Evolutionary conservation across 2,329 filamentous ascomycete species (phyloP), one percentile per base, ranked within the genome.

Genomic region (Juglanconis oblonga): DNA sequence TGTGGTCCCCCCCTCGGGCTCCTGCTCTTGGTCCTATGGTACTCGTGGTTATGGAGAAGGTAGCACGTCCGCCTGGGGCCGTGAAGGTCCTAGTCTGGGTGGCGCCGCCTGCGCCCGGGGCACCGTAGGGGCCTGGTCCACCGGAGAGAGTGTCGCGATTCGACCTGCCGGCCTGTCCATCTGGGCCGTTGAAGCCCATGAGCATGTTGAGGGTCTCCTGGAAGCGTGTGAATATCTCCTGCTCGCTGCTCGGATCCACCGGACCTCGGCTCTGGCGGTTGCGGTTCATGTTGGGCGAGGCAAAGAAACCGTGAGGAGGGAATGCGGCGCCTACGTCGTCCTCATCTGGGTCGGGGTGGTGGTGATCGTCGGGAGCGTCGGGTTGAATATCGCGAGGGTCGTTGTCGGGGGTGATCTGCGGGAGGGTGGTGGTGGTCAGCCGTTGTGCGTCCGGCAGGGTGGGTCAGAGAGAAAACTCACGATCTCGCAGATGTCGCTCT

Each of bases 401-500:
- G 66, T 85, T 86, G 2, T 83, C 80, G 0, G 74, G 70, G 29
- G 76, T 76, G 24, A 87, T 71, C 84, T 87, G 55, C 35, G n/a
- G 13, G 36, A 36, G 36, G 66, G 14, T 14, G 35, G 14, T 14
- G 35, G 59, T 68, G 40, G 70, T 68, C 44, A 8, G 2, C 31
- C 9, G 10, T 24, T 31, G 24, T 29, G 17, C 11, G 52, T 5
- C 31, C 17, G 9, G 40, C 35, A 17, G 10, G 5, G 24, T 17
- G 6, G 24, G 24, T 24, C 24, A 45, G 44, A 31, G 40, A 13
- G 11, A 29, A 80, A 5, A 45, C 88, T 70, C 79, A 96, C 93
- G 67, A 98, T 92, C 76, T 99, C 93, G 14, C 87, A 91, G 66
- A 91, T 87, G 24, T 96, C 91, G 42, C 87, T 86, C 4, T 81